Evolutionary conservation across 2,329 filamentous ascomycete genomes (phyloP).

Genomic region (Graphilbum ipis-grandicollis): DNA sequence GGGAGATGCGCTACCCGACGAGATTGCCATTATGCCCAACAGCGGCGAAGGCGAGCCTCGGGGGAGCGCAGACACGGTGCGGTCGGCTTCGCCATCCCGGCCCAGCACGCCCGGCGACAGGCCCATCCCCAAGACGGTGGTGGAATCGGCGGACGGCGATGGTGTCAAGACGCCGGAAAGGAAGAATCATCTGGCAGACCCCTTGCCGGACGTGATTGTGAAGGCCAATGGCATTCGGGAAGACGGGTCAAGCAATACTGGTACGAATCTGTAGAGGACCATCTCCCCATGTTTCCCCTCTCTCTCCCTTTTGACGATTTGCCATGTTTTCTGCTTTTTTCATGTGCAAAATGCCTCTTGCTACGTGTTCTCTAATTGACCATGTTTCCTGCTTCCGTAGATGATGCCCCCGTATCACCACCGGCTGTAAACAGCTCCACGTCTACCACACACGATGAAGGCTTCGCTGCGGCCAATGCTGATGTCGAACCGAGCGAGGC

Average conservation of each 20-base stretch:
- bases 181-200: slow-evolving; percentile 30
- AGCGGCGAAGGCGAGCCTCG: slow-evolving; percentile 6
- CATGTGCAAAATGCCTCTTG: slow-evolving; percentile 5
- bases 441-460: slow-evolving; percentile 11
- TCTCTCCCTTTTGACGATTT: background rate
- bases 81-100: background rate
- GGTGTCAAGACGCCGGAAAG: slow-evolving; percentile 26
- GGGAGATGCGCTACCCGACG: slow-evolving; percentile 40
- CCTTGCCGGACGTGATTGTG: slow-evolving; percentile 33
- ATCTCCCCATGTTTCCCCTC: slow-evolving; percentile 4
- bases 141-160: slow-evolving; percentile 29
- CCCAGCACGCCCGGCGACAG: slow-evolving; percentile 18
- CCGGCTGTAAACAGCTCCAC: slow-evolving; percentile 12
- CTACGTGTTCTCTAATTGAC: slow-evolving; percentile 11
- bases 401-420: slow-evolving; percentile 18
- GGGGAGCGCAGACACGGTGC: background rate
- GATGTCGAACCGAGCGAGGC: slow-evolving; percentile 20
- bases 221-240: slow-evolving; percentile 25
- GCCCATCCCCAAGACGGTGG: slow-evolving; percentile 31
- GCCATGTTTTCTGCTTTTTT: slow-evolving; percentile 9
- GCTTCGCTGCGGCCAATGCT: slow-evolving; percentile 10
- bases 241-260: slow-evolving; percentile 13
- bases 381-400: slow-evolving; percentile 14
- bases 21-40: slow-evolving; percentile 33
- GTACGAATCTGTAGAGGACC: slow-evolving; percentile 19